A percentile compares a stretch with the other conserved stretches of the same genome.
phyloP scores from a whole-genome alignment of 805 yeast species.

The Wickerhamomyces canadensis region DNA sequence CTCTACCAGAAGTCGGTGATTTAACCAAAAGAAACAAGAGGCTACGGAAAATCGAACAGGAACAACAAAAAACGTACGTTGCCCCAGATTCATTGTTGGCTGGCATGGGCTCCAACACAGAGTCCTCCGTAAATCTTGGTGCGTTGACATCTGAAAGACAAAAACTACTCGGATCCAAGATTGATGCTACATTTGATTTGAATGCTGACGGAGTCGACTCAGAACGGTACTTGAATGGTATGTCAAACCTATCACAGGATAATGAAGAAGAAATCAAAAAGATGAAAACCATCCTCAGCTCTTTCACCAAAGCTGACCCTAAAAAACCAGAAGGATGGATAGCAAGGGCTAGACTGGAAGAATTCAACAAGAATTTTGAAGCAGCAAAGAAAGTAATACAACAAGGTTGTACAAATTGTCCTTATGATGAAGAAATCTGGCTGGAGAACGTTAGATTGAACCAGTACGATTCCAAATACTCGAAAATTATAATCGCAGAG shows the following conservation, averaged over 20 bases:
- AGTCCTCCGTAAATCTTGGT: conserved; percentile 35
- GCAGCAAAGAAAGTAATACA: conserved; percentile 56
- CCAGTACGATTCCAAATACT: conserved; percentile 33
- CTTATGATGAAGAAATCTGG: conserved; percentile 73
- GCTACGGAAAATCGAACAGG: conserved; percentile 53
- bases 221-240: conserved; percentile 34
- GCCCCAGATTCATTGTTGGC: conserved; percentile 69
- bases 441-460: conserved; percentile 69
- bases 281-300: conserved; percentile 55
- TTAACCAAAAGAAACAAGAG: conserved; percentile 77
- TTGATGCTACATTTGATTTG: conserved; percentile 35
- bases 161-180: conserved; percentile 46
- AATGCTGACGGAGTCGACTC: conserved; percentile 15
- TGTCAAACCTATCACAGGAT: conserved; percentile 15
- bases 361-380: conserved; percentile 46
- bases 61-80: conserved; percentile 68
- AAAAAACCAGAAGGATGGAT: conserved; percentile 76
- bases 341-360: conserved; percentile 77
- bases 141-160: conserved; percentile 62
- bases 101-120: conserved; percentile 27
- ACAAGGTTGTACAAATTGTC: conserved; percentile 72
- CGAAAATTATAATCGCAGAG: conserved; percentile 57
- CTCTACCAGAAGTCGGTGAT: conserved; percentile 84
- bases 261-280: conserved; percentile 51
- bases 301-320: conserved; percentile 70